A percentile compares a stretch with the other conserved stretches of the same genome.
phyloP scores from a whole-genome alignment of 129 eudicot species.

The Lactuca sativa region DNA sequence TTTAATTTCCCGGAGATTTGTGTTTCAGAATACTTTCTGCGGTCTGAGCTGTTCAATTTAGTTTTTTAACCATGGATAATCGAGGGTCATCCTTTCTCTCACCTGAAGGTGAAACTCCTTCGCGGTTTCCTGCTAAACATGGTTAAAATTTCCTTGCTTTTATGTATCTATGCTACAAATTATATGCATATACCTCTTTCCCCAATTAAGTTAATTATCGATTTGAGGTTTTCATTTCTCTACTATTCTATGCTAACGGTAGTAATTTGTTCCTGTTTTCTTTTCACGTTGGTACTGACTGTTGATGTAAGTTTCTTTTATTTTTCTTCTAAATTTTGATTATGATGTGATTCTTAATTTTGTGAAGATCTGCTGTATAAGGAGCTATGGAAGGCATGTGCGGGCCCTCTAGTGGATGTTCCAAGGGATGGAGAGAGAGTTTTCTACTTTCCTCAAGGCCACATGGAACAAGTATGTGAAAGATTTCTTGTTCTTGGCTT shows the following conservation, averaged over 20 bases:
- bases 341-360: slow-evolving; percentile 9
- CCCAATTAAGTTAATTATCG: slow-evolving; percentile 19
- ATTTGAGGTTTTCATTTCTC: neutral
- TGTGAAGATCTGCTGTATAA: slow-evolving; percentile 54
- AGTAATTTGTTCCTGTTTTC: neutral
- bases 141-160: neutral
- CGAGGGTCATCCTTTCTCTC: slow-evolving; percentile 34
- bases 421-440: slow-evolving; percentile 66
- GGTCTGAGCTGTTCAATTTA: neutral
- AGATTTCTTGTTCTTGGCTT: neutral
- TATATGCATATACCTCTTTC: neutral
- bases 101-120: slow-evolving; percentile 42
- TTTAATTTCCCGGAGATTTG: slow-evolving; percentile 21
- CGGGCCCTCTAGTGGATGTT: slow-evolving; percentile 89
- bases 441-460: slow-evolving; percentile 92
- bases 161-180: neutral
- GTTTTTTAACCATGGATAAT: slow-evolving; percentile 23
- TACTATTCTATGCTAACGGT: neutral
- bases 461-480: slow-evolving; percentile 75
- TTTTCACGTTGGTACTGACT: slow-evolving; percentile 7
- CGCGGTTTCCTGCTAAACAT: neutral
- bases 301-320: slow-evolving; percentile 7
- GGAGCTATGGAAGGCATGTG: slow-evolving; percentile 95
- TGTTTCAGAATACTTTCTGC: slow-evolving; percentile 7
- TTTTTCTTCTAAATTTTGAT: neutral